Evolutionary conservation across 352 stramenopile genomes (phyloP), one percentile per base, ranked within the genome.

Genomic region (Globisporangium irregulare): DNA sequence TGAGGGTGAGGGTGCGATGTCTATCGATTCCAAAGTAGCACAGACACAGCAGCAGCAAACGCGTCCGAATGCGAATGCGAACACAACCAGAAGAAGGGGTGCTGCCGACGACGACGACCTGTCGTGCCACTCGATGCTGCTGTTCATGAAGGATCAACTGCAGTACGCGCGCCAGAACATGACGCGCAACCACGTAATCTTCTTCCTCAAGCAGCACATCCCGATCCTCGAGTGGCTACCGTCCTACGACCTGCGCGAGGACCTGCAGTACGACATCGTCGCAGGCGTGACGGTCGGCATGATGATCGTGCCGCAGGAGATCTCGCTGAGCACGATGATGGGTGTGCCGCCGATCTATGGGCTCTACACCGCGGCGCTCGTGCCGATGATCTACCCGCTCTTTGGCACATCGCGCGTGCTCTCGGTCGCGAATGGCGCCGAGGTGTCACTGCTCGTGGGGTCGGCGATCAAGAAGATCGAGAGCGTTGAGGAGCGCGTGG

Each of bases 291-390:
- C 80, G 5, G 80, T 89, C 41, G 89, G 85, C 61, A 83, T 97
- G 72, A 97, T 98, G 89, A 82, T 93, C 59, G 81, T 98, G 60
- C 91, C 91, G 25, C 89, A 97, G 71, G 84, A 87, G 62, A 96
- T 98, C 80, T 90, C 79, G 68, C 94, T 97, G 68, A 89, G 85
- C 50, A 93, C 93, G 27, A 81, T 98, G 54, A 95, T 95, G 80
- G 74, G 74, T 60, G 80, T 98, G 27, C 89, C 90, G 6, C 77
- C 92, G 1, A 83, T 96, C 60, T 97, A 96, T 73, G 93, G 92
- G 7, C 79, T 98, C 20, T 98, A 98, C 81, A 88, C 80, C 43
- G 88, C 88, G 0, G 81, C 82, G 54, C 71, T 97, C 51, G 77
- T 97, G 61, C 90, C 92, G 18, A 81, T 95, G 74, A 87, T 91